Evolutionary conservation across 2,329 filamentous ascomycete species (phyloP), one percentile per base, ranked within the genome.

Genomic region (Hypoxylon sp.): DNA sequence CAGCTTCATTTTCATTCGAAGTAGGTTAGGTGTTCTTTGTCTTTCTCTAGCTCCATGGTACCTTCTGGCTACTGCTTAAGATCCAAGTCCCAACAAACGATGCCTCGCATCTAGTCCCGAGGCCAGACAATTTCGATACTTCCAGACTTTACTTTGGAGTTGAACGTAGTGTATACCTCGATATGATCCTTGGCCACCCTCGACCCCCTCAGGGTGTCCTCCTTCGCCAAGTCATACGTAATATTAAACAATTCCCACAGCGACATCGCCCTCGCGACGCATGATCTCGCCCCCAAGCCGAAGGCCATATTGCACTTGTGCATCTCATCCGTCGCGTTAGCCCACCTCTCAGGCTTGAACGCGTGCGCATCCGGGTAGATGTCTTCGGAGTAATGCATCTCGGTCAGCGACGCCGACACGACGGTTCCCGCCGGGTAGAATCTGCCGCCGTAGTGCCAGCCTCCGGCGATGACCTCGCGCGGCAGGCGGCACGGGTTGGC

Each of bases 341-440:
- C 59, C 84, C 84, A 86, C 50, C 84, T 73, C 53, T 84, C 81
- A 0, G 84, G 84, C 15, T 71, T 66, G 70, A 85, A 86, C 6
- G 41, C 57, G 1, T 71, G 65, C 0, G 84, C 78, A 3, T 81
- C 71, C 0, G 77, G 75, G 53, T 82, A 86, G 0, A 81, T 73
- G 1, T 62, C 57, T 1, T 78, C 73, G 53, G 84, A 79, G 47
- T 80, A 76, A 66, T 85, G 84, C 1, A 86, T 72, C 24, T 81
- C 78, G 59, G 77, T 82, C 0, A 80, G 74, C 2, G 80, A 76
- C 41, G 80, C 77, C 4, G 80, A 80, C 1, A 85, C 82, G 28
- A 78, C 76, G 0, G 81, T 80, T 0, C 80, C 79, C 1, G 75
- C 63, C 1, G 84, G 82, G 64, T 81, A 76, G 60, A 77, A 75